Conservation (phyloP, 768 basidiomycete genomes). For the Paxillus rubicundulus region DNA sequence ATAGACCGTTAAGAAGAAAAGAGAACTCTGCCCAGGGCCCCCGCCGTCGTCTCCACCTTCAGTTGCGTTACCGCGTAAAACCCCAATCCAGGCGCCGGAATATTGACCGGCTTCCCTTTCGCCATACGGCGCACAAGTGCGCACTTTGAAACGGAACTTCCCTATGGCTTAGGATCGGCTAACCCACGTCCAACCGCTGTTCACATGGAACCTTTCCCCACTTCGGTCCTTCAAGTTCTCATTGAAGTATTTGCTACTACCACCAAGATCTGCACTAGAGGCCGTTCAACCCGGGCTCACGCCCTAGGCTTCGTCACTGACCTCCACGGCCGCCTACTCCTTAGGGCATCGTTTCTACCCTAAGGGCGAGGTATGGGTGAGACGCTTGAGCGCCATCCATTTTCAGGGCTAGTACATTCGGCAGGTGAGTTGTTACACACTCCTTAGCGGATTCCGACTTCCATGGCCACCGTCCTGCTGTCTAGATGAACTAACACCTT, state of each 20-base stretch:
- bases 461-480: slow-evolving; percentile 87
- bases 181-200: slow-evolving; percentile 85
- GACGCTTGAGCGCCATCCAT: slow-evolving; percentile 88
- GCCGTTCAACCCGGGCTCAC: slow-evolving; percentile 71
- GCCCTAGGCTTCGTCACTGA: slow-evolving; percentile 78
- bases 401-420: slow-evolving; percentile 90
- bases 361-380: slow-evolving; percentile 82
- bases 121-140: slow-evolving; percentile 63
- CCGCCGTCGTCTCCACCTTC: slow-evolving; percentile 60
- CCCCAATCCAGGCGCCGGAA: slow-evolving; percentile 74
- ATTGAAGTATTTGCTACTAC: slow-evolving; percentile 88
- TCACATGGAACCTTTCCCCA: slow-evolving; percentile 87
- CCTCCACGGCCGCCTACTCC: slow-evolving; percentile 79
- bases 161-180: slow-evolving; percentile 82
- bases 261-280: slow-evolving; percentile 87
- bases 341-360: slow-evolving; percentile 67
- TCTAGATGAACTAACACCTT: slow-evolving; percentile 86
- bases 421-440: slow-evolving; percentile 89
- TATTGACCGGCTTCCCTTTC: slow-evolving; percentile 79
- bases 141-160: slow-evolving; percentile 70
- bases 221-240: slow-evolving; percentile 86
- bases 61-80: slow-evolving; percentile 69
- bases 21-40: slow-evolving; percentile 77
- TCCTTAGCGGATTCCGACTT: slow-evolving; percentile 85
- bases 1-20: slow-evolving; percentile 74